phyloP scores from a whole-genome alignment of 176 grass and related monocot genomes.

The bread wheat (Triticum aestivum) region DNA sequence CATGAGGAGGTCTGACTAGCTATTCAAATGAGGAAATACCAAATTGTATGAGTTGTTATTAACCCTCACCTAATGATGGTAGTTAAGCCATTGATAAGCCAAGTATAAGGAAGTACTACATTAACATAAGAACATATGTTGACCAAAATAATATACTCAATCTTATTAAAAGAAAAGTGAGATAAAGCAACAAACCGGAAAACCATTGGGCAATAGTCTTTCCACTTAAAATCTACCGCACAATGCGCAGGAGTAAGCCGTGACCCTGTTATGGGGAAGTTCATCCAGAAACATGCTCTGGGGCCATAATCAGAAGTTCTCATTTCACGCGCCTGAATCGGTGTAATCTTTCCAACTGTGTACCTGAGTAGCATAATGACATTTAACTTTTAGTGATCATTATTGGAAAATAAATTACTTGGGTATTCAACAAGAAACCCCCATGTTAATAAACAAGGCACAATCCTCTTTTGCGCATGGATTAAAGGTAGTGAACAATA shows the following conservation, averaged over 20 bases:
- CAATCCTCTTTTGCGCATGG: background rate
- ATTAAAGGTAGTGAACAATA: background rate
- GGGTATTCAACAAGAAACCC: background rate
- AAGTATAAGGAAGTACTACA: background rate
- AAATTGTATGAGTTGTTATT: background rate
- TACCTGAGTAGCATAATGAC: slow-evolving; percentile 60
- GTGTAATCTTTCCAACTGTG: slow-evolving; percentile 97
- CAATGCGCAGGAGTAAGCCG: slow-evolving; percentile 83
- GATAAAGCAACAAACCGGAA: slow-evolving; percentile 62
- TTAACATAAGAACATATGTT: background rate
- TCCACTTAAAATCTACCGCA: slow-evolving; percentile 97
- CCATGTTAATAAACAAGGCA: background rate
- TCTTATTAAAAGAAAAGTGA: background rate
- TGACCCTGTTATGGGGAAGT: slow-evolving; percentile 87
- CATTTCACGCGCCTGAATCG: slow-evolving; percentile 83
- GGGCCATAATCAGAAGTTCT: slow-evolving; percentile 87
- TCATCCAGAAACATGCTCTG: slow-evolving; percentile 96
- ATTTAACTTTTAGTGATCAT: background rate
- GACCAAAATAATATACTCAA: background rate
- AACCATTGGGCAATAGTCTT: slow-evolving; percentile 97
- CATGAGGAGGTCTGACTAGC: too few species aligned
- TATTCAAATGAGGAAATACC: background rate
- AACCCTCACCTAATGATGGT: background rate
- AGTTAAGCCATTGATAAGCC: background rate
- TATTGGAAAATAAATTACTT: background rate